phyloP scores from a whole-genome alignment of 176 grass and related monocot genomes.

The Ampelocalamus luodianensis region DNA sequence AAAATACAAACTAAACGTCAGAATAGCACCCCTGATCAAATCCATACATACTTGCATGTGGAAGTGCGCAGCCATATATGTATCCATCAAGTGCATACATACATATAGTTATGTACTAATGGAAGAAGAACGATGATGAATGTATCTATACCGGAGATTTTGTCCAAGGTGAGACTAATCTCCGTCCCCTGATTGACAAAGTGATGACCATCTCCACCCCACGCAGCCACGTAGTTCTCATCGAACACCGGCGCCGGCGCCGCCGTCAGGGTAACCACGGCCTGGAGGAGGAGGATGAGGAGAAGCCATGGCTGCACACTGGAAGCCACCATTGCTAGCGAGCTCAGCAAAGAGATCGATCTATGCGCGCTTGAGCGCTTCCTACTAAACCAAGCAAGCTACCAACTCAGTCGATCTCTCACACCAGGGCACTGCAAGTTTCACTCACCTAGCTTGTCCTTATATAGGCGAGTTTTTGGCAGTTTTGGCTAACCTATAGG shows the following conservation, averaged over 20 bases:
- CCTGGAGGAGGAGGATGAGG: neutral
- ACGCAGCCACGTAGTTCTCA: conserved; percentile 58
- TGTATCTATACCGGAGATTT: conserved; percentile 51
- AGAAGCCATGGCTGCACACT: conserved; percentile 10
- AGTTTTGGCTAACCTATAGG: no score
- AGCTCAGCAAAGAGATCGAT: neutral
- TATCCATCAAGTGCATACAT: no score
- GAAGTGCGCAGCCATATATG: neutral
- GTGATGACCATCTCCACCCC: conserved; percentile 56
- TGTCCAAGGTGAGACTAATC: conserved; percentile 69
- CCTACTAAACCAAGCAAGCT: neutral
- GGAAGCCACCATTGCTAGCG: conserved; percentile 14
- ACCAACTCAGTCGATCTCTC: neutral
- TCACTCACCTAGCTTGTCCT: neutral
- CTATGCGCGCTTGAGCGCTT: neutral
- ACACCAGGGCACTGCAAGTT: neutral
- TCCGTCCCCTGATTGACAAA: conserved; percentile 42
- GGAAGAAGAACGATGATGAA: neutral
- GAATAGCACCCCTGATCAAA: neutral
- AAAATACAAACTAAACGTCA: neutral
- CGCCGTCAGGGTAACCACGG: neutral
- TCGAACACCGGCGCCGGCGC: conserved; percentile 33
- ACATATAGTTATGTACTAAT: neutral
- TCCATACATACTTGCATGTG: neutral
- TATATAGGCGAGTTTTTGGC: conserved; percentile 9